Percentiles rank a stretch among this genome's conserved stretches.
These are phyloP conservation scores for Cercis canadensis DNA, from an alignment of 306 rosid species.

Conservation along the genomic window DNA sequence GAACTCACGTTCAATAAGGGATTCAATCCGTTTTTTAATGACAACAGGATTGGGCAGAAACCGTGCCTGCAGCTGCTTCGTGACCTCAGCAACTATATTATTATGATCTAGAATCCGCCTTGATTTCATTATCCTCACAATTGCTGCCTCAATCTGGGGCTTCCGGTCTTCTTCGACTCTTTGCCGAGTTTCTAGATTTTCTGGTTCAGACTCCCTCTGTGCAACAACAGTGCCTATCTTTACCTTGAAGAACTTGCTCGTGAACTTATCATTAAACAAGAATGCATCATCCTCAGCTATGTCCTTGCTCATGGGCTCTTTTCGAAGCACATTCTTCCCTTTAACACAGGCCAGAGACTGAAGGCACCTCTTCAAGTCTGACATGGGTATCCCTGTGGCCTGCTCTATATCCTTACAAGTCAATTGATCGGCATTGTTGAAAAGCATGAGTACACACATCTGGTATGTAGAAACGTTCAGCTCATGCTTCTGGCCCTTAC, in stretches of 20 bases:
- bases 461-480: constrained; percentile 65
- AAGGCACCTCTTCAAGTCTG: constrained; percentile 62
- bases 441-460: constrained; percentile 67
- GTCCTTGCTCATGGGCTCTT: constrained; percentile 70
- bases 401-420: constrained; percentile 64
- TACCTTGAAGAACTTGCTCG: constrained; percentile 61
- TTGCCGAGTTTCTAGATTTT: constrained; percentile 62
- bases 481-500: constrained; percentile 62
- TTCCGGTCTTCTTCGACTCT: constrained; percentile 67
- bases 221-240: constrained; percentile 67
- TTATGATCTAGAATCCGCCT: constrained; percentile 59
- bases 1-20: constrained; percentile 67
- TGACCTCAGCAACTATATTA: constrained; percentile 60
- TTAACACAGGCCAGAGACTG: constrained; percentile 62
- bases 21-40: constrained; percentile 61
- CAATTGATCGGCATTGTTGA: constrained; percentile 49
- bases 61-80: constrained; percentile 63
- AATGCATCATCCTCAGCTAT: constrained; percentile 56
- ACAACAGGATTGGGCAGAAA: constrained; percentile 59
- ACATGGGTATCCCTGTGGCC: constrained; percentile 52
- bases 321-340: constrained; percentile 61
- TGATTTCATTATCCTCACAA: constrained; percentile 66
- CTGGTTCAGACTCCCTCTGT: constrained; percentile 64
- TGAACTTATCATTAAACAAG: constrained; percentile 59
- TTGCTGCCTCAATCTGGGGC: constrained; percentile 68